Percentiles rank a stretch among this genome's conserved stretches.
Conservation (phyloP, 2,329 filamentous ascomycete species). For the Nemania sp. region DNA sequence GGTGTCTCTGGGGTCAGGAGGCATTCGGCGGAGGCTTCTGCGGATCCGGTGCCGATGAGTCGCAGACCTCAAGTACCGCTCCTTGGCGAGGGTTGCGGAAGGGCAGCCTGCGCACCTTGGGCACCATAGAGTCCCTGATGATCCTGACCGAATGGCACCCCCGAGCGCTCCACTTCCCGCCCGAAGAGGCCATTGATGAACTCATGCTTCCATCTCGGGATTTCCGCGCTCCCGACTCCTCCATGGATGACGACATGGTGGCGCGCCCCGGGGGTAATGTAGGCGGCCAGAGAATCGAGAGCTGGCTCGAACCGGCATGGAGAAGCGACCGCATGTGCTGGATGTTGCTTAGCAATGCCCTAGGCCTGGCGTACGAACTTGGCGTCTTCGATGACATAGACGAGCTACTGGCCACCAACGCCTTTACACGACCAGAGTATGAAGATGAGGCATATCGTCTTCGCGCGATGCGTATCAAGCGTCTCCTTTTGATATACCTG, state of each 20-base stretch:
- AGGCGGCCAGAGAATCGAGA: constrained; percentile 84
- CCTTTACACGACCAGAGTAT: constrained; percentile 66
- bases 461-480: constrained; percentile 79
- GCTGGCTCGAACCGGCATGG: constrained; percentile 96
- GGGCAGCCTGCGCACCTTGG: constrained; percentile 83
- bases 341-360: constrained; percentile 93
- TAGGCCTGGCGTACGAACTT: constrained; percentile 88
- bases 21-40: constrained; percentile 90
- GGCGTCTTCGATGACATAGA: constrained; percentile 93
- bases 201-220: constrained; percentile 66
- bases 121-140: constrained; percentile 92
- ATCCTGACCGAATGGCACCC: constrained; percentile 98
- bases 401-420: constrained; percentile 64
- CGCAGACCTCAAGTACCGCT: constrained; percentile 69
- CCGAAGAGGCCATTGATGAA: constrained; percentile 74
- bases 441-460: constrained; percentile 78
- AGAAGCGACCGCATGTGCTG: constrained; percentile 94
- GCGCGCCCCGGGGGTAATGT: constrained; percentile 60
- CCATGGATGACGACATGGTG: constrained; percentile 49
- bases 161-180: constrained; percentile 89
- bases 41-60: constrained; percentile 68
- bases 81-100: constrained; percentile 72
- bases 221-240: constrained; percentile 47
- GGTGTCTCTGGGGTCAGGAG: constrained; percentile 94
- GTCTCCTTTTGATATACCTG: constrained; percentile 86